Evolutionary conservation across 73 alveolate species (phyloP), one percentile per base, ranked within the genome.

Genomic region (Paramecium sonneborni): DNA sequence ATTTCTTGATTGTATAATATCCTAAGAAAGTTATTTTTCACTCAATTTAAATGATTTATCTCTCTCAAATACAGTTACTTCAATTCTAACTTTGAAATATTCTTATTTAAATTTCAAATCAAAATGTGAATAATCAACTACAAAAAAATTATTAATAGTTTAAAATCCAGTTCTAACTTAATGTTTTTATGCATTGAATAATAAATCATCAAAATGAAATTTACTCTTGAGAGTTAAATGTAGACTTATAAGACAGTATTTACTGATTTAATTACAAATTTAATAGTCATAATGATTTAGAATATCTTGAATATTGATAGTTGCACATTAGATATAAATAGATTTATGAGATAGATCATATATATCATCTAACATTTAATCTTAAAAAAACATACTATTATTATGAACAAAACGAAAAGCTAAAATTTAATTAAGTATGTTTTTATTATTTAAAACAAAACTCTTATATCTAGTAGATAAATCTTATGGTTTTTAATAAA

Each of bases 311-410:
- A 79, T 41, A 44, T 79, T 79, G 24, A 79, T 79, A 2, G 72
- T 44, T 39, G 90, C 76, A 79, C 90, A 79, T 79, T 79, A 18
- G 15, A 79, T 34, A 24, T 79, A 79, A 23, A 79, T 62, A 23
- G 69, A 44, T 79, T 46, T 79, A 14, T 79, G 62, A 9, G 44
- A 79, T 0, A 79, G 26, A 10, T 79, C 46, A 39, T 79, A 39
- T 1, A 79, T 44, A 9, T 32, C 55, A 14, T 38, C 69, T 9
- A 79, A 28, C 90, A 79, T 79, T 44, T 79, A 46, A 46, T 79
- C 90, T 12, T 79, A 30, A 41, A 43, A 79, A 43, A 79, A 79
- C 32, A 37, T 8, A 41, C 76, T 26, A 79, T 39, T 43, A 6
- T 79, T 79, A 30, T 38, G 55, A 11, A 43, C 74, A 46, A 79